Conservation (phyloP, 73 alveolate species). For the Effrenium voratum region DNA sequence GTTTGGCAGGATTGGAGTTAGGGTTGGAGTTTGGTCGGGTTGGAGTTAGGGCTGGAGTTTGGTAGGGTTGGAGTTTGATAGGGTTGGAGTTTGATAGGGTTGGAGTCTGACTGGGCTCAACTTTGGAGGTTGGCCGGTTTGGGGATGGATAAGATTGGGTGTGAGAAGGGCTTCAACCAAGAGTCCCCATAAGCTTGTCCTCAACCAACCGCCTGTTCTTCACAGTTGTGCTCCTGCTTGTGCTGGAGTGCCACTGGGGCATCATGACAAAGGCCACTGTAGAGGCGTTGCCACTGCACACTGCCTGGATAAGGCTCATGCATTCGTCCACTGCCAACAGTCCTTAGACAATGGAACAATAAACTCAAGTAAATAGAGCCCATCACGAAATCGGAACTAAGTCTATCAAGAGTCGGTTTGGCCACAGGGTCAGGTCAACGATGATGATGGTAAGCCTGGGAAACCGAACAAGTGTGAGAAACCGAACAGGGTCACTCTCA, state of each 20-base stretch:
- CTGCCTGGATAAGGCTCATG: background rate
- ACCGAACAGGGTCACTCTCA: too few species aligned
- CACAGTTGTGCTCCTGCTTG: background rate
- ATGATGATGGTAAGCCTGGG: constrained; percentile 7
- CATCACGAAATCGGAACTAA: background rate
- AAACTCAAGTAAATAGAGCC: background rate
- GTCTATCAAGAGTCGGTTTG: background rate
- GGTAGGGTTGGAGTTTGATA: too few species aligned
- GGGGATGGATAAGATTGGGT: too few species aligned
- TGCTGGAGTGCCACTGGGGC: background rate
- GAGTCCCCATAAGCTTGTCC: constrained; percentile 11
- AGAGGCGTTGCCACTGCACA: constrained; percentile 8
- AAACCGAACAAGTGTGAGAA: too few species aligned
- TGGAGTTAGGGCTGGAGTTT: too few species aligned
- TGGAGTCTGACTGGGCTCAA: too few species aligned
- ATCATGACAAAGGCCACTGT: background rate
- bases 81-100: too few species aligned
- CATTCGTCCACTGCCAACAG: background rate
- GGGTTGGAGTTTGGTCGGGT: too few species aligned
- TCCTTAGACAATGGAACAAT: too few species aligned
- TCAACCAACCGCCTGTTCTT: background rate
- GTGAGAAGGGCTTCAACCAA: too few species aligned
- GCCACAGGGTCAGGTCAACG: constrained; percentile 41
- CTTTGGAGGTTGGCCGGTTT: too few species aligned
- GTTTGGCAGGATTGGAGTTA: too few species aligned